These are phyloP conservation scores for Nicotiana sylvestris DNA, from an alignment of 257 asterid genomes.

Conservation along the genomic window DNA sequence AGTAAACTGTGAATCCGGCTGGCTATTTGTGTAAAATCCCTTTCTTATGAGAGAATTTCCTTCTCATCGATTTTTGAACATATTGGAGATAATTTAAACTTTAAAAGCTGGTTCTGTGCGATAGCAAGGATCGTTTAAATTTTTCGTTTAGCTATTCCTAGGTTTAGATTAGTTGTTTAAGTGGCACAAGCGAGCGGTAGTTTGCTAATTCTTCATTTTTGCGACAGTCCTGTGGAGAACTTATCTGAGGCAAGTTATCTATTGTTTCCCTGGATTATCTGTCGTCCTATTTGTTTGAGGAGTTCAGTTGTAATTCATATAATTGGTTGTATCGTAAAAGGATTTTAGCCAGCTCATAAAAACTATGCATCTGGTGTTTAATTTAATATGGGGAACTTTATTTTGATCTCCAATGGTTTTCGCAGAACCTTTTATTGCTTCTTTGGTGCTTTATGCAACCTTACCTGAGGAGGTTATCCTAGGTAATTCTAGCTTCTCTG, in stretches of 20 bases:
- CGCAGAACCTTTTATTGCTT: not conserved
- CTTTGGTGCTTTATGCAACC: slow-evolving; percentile 5
- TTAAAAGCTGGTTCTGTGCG: not conserved
- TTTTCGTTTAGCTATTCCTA: not conserved
- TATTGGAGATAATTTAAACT: not conserved
- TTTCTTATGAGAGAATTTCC: not conserved
- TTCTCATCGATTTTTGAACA: not conserved
- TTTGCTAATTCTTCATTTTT: not conserved
- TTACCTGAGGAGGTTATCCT: not conserved
- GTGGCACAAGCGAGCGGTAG: not conserved
- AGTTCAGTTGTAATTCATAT: not conserved
- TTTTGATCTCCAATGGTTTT: slow-evolving; percentile 3
- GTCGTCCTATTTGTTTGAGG: not conserved
- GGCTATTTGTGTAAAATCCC: no score
- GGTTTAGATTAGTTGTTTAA: not conserved
- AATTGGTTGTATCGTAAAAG: not conserved
- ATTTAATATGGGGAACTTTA: not conserved
- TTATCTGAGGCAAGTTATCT: not conserved
- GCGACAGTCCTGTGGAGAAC: not conserved
- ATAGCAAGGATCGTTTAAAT: not conserved
- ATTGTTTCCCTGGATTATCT: not conserved
- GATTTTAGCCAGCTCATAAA: not conserved
- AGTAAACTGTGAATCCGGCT: no score
- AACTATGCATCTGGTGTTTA: not conserved
- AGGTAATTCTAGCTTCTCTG: slow-evolving; percentile 1